Evolutionary conservation across 2,329 filamentous ascomycete species (phyloP).

Genomic region (Cephalotrichum gorgonifer): DNA sequence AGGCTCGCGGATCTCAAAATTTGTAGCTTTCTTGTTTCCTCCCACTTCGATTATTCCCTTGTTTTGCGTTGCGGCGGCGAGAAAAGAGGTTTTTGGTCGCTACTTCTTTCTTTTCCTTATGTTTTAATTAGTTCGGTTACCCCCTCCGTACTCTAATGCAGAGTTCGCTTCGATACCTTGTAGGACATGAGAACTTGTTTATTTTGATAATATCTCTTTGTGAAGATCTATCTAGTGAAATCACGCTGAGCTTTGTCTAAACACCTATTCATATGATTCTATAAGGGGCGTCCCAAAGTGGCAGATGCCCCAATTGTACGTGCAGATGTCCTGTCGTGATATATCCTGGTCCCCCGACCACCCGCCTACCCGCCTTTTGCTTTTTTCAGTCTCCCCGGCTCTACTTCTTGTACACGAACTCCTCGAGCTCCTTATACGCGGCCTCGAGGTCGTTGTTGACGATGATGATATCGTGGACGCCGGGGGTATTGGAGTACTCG

Average conservation of each 20-base stretch:
- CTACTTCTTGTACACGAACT: constrained; percentile 28
- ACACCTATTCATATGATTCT: too few species aligned
- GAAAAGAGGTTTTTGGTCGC: not conserved
- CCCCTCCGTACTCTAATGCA: constrained; percentile 23
- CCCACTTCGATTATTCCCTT: constrained; percentile 14
- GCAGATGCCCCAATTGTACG: too few species aligned
- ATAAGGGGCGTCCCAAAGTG: too few species aligned
- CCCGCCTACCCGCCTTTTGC: not conserved
- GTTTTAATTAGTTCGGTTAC: constrained; percentile 18
- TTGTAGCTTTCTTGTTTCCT: constrained; percentile 24
- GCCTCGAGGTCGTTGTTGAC: constrained; percentile 33
- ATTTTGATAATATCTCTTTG: too few species aligned
- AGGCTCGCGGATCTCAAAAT: not conserved
- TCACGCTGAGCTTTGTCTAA: too few species aligned
- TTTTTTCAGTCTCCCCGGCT: not conserved
- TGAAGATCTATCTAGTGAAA: too few species aligned
- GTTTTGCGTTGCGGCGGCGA: not conserved
- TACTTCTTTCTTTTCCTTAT: constrained; percentile 11
- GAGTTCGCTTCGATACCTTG: constrained; percentile 33
- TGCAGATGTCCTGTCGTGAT: not conserved
- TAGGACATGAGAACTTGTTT: constrained; percentile 11
- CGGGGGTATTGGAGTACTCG: constrained; percentile 57
- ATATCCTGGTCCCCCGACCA: not conserved
- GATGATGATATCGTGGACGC: constrained; percentile 31
- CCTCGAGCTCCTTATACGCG: constrained; percentile 42